Evolutionary conservation across 805 yeast species (phyloP), one percentile per base, ranked within the genome.

Genomic region (Wickerhamiella nectarea): DNA sequence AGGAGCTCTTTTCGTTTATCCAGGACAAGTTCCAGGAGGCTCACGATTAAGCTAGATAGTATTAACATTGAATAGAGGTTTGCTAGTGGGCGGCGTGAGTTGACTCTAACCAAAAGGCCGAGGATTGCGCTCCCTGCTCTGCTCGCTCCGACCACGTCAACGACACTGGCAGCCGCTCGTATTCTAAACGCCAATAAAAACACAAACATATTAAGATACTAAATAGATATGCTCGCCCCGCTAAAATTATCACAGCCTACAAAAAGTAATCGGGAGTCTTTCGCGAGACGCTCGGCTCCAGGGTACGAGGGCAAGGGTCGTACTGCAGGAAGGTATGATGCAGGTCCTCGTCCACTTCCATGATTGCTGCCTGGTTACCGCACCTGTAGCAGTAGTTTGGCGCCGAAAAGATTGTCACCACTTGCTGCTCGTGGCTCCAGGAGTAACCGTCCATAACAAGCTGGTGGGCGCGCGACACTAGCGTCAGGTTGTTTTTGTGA

Each of bases 351-450:
- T 87, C 95, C 49, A 87, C 95, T 66, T 87, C 95, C 96, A 87
- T 87, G 54, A 87, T 84, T 31, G 95, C 95, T 36, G 96, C 96
- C 68, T 85, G 95, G 66, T 87, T 87, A 56, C 97, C 97, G 68
- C 97, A 87, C 67, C 97, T 74, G 64, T 87, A 87, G 66, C 97
- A 87, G 63, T 87, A 87, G 64, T 87, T 87, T 48, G 97, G 97
- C 22, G 97, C 97, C 48, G 85, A 75, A 62, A 86, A 87, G 46
- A 87, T 85, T 25, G 97, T 87, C 34, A 87, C 96, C 37, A 87
- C 96, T 48, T 77, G 74, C 66, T 87, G 94, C 63, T 82, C 93
- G 66, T 87, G 95, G 33, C 89, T 75, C 95, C 95, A 87, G 37
- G 86, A 76, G 60, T 78, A 87, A 48, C 97, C 97, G 62, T 87